Evolutionary conservation across 768 basidiomycete genomes (phyloP), one percentile per base, ranked within the genome.

Genomic region (Hortiboletus flavorubellus): DNA sequence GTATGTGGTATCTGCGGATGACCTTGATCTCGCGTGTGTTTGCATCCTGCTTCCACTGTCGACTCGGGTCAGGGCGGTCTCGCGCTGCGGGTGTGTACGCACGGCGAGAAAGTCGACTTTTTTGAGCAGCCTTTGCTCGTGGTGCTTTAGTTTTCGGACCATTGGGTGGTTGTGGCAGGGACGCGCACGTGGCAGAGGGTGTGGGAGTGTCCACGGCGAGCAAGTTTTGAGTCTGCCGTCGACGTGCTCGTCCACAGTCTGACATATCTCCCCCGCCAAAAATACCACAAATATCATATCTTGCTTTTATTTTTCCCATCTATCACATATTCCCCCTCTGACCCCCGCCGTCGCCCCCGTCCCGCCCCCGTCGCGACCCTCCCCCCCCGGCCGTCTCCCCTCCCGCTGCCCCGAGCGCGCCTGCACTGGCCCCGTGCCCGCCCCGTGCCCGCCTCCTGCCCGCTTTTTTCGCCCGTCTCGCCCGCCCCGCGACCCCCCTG

Each of bases 81-180:
- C 54, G 30, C 29, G 29, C 42, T 38, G 40, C 47, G 23, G 14
- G 14, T 10, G 30, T 68, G 15, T 15, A 76, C 84, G 54, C 67
- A 93, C 94, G 67, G 89, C 91, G 56, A 98, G 80, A 72, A 99
- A 97, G 74, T 98, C 97, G 64, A 98, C 95, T 75, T 97, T 94
- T 71, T 91, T 94, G 70, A 95, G 82, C 34, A 97, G 81, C 66
- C 89, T 95, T 71, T 94, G 87, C 72, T 99, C 96, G 74, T 99
- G 97, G 70, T 91, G 83, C 77, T 96, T 98, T 72, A 98, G 82
- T 75, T 96, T 87, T 60, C 95, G 81, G 78, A 97, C 93, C 87
- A 90, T 8, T 4, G 5, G 40, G 34, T 18, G 23, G 37, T 26
- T 26, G 26, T 48, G 50, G 57, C 49, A 51, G 48, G 56, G 49